Evolutionary conservation across 345 rosid genomes (phyloP).

Genomic region (Conringia planisiliqua): DNA sequence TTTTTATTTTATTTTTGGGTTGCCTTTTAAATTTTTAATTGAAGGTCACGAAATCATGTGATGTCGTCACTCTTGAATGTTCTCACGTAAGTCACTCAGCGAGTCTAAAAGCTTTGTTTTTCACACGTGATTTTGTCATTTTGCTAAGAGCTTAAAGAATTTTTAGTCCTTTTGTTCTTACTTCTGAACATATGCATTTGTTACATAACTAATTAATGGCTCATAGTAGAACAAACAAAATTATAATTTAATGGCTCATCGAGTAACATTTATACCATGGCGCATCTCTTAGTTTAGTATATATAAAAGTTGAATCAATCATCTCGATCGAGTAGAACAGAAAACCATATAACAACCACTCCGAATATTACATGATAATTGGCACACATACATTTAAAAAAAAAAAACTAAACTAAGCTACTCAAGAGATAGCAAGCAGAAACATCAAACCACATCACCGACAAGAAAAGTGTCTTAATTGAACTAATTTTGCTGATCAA

Average conservation of each 20-base stretch:
- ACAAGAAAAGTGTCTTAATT: background rate
- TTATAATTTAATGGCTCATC: background rate
- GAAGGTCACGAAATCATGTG: background rate
- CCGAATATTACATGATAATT: constrained; percentile 20
- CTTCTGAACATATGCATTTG: background rate
- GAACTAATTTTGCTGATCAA: constrained; percentile 6
- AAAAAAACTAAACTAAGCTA: constrained; percentile 9
- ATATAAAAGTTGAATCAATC: background rate
- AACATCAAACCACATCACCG: constrained; percentile 6
- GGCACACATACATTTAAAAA: background rate
- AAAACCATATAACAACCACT: constrained; percentile 1
- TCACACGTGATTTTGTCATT: background rate
- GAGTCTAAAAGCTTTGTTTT: background rate
- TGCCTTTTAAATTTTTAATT: background rate
- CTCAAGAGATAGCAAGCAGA: background rate
- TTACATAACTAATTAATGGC: background rate
- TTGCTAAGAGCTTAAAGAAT: background rate
- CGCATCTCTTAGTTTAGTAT: background rate
- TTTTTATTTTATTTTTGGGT: background rate
- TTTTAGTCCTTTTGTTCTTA: background rate
- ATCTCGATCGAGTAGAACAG: constrained; percentile 8
- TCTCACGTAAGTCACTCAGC: background rate
- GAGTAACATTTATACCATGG: background rate
- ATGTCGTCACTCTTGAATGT: background rate
- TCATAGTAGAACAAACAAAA: background rate